Evolutionary conservation across 176 grass and related monocot species (phyloP).

Genomic region (Oryza meyeriana): DNA sequence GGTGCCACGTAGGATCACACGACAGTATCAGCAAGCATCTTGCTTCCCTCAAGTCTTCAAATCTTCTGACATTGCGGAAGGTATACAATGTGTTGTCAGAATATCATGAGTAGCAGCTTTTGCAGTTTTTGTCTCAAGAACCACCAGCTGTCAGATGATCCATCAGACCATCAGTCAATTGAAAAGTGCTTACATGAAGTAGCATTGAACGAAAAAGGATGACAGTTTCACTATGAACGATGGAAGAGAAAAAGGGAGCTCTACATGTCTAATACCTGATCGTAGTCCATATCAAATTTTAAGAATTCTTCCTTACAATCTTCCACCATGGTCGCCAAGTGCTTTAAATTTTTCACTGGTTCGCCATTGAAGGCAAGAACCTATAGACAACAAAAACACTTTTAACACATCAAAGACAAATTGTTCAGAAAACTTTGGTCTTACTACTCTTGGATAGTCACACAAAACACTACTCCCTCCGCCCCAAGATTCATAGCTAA

Average conservation of each 20-base stretch:
- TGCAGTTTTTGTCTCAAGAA: constrained; percentile 78
- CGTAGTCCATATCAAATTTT: constrained; percentile 91
- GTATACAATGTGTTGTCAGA: constrained; percentile 92
- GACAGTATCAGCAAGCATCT: neutral
- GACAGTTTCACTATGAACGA: neutral
- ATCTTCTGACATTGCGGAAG: constrained; percentile 85
- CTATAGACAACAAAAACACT: constrained; percentile 34
- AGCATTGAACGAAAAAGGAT: neutral
- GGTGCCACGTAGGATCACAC: neutral
- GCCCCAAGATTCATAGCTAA: no score
- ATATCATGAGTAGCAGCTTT: constrained; percentile 87
- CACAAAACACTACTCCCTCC: no score
- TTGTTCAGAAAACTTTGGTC: neutral
- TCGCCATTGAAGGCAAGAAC: constrained; percentile 80
- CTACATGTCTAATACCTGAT: constrained; percentile 52
- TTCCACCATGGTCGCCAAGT: constrained; percentile 83
- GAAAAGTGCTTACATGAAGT: neutral
- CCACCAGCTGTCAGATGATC: constrained; percentile 61
- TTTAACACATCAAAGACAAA: neutral
- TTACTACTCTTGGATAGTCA: neutral
- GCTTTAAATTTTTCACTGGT: constrained; percentile 78
- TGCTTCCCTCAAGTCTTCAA: constrained; percentile 62
- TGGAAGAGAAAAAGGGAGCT: neutral
- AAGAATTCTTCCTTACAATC: constrained; percentile 67
- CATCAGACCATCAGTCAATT: neutral